These are phyloP conservation scores for Tetracladium setigerum DNA, from an alignment of 495 filamentous ascomycete genomes.

Conservation along the genomic window DNA sequence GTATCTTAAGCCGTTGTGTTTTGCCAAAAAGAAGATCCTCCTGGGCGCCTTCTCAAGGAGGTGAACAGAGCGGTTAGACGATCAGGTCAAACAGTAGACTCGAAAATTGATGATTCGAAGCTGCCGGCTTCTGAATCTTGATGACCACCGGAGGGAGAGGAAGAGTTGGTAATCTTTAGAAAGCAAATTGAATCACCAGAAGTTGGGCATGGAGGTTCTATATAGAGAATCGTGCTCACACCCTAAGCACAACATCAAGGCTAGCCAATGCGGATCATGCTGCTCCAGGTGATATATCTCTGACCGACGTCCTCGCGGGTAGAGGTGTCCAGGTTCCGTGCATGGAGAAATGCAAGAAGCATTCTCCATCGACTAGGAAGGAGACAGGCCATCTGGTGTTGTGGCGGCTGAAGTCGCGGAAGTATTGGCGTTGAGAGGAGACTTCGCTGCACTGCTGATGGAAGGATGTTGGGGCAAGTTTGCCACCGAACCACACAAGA, in stretches of 20 bases:
- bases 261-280: slow-evolving; percentile 12
- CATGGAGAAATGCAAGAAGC: slow-evolving; percentile 7
- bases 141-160: not conserved
- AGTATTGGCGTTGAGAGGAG: slow-evolving; percentile 9
- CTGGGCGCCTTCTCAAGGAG: too few species aligned
- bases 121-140: not conserved
- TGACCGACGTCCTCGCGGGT: slow-evolving; percentile 17
- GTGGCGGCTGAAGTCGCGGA: slow-evolving; percentile 17
- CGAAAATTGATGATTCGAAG: too few species aligned
- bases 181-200: not conserved
- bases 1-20: too few species aligned
- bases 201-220: slow-evolving; percentile 3
- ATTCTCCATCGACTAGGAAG: slow-evolving; percentile 5
- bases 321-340: slow-evolving; percentile 13
- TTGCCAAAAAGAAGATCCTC: too few species aligned
- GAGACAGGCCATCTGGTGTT: slow-evolving; percentile 4
- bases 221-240: slow-evolving; percentile 7
- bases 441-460: slow-evolving; percentile 13
- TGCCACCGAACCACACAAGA: slow-evolving; percentile 1
- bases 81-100: too few species aligned
- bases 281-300: slow-evolving; percentile 18
- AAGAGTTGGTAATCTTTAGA: not conserved
- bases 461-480: slow-evolving; percentile 12
- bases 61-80: too few species aligned
- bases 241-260: not conserved